Conservation (phyloP, 495 filamentous ascomycete genomes). For the Penicillium paradoxum region DNA sequence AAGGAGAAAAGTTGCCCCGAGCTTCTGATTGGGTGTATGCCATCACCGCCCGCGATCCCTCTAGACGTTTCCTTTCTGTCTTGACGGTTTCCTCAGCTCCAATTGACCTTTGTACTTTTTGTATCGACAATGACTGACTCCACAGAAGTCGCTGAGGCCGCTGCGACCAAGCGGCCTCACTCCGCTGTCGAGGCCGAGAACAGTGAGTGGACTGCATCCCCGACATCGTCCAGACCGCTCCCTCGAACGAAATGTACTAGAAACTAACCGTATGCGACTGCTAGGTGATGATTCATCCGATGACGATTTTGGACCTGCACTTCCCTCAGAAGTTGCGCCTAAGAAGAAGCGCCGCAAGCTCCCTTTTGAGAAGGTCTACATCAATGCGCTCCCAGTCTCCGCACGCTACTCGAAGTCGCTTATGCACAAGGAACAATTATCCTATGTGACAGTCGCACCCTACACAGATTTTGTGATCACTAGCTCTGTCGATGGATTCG, state of each 20-base stretch:
- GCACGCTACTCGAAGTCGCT: conserved; percentile 88
- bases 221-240: conserved; percentile 1
- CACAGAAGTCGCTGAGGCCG: conserved; percentile 18
- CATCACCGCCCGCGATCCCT: conserved; percentile 30
- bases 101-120: not conserved
- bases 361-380: conserved; percentile 89
- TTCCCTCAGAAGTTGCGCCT: conserved; percentile 66
- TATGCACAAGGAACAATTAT: conserved; percentile 95
- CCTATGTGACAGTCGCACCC: conserved; percentile 81
- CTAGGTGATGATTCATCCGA: conserved; percentile 64
- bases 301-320: conserved; percentile 89
- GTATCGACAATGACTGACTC: conserved; percentile 26
- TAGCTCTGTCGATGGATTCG: conserved; percentile 83
- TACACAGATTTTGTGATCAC: conserved; percentile 93
- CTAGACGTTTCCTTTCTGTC: conserved; percentile 9
- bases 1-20: conserved; percentile 41
- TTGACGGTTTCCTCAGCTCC: not conserved
- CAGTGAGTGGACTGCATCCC: conserved; percentile 18
- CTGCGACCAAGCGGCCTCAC: conserved; percentile 32
- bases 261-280: conserved; percentile 14
- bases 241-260: not conserved
- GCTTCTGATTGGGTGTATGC: conserved; percentile 23
- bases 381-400: conserved; percentile 80
- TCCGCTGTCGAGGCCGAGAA: conserved; percentile 37
- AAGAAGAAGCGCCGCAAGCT: conserved; percentile 92